phyloP scores from a whole-genome alignment of 495 filamentous ascomycete genomes.

The Hypoxylon rickii region DNA sequence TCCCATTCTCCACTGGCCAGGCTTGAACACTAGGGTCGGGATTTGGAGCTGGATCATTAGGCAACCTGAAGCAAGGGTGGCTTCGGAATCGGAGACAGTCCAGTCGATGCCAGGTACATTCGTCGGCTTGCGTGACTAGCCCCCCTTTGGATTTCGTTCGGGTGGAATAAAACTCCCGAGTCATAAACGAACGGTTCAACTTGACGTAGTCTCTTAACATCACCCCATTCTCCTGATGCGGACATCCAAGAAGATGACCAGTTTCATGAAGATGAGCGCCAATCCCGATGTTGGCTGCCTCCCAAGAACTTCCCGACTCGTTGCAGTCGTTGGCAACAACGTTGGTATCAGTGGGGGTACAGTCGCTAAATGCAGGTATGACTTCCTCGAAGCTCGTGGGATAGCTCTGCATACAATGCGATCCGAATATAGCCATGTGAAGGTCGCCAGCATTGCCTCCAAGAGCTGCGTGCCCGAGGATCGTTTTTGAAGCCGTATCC shows the following conservation, averaged over 20 bases:
- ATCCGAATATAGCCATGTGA: constrained; percentile 86
- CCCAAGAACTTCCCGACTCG: constrained; percentile 86
- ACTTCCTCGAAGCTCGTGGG: constrained; percentile 84
- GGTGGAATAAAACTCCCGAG: constrained; percentile 79
- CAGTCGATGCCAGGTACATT: constrained; percentile 86
- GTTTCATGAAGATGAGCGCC: constrained; percentile 89
- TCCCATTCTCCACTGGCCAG: constrained; percentile 83
- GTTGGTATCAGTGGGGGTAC: constrained; percentile 81
- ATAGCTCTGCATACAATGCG: constrained; percentile 85
- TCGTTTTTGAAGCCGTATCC: constrained; percentile 69
- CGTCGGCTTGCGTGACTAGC: constrained; percentile 71
- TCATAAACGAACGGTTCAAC: constrained; percentile 80
- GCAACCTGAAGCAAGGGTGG: constrained; percentile 88
- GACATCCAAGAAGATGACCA: constrained; percentile 85
- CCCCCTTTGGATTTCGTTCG: constrained; percentile 82
- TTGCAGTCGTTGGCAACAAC: constrained; percentile 83
- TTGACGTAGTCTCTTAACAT: constrained; percentile 87
- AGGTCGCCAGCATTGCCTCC: constrained; percentile 68
- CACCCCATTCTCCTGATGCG: constrained; percentile 82
- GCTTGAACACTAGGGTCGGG: constrained; percentile 81
- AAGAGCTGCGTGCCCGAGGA: constrained; percentile 81
- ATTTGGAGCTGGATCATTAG: constrained; percentile 68
- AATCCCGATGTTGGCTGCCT: constrained; percentile 87
- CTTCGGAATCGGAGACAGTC: constrained; percentile 86
- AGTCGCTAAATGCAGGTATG: constrained; percentile 83